phyloP scores from a whole-genome alignment of 2,329 filamentous ascomycete species.

The Fusarium staphyleae region DNA sequence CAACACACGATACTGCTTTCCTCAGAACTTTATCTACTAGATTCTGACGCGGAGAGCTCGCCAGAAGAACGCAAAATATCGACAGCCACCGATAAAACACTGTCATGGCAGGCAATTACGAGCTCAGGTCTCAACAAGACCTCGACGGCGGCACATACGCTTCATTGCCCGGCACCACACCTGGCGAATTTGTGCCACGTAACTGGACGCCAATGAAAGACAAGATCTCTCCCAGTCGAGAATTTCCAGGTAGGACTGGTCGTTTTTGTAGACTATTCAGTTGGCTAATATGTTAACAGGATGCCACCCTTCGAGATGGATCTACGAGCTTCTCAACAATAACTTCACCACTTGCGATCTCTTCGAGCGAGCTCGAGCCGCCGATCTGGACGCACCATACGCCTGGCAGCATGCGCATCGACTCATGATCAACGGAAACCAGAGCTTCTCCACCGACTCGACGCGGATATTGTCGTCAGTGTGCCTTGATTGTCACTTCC shows the following conservation, averaged over 20 bases:
- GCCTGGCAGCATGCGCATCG: conserved; percentile 48
- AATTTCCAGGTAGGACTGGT: conserved; percentile 40
- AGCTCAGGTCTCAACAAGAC: conserved; percentile 41
- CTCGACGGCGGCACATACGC: conserved; percentile 42
- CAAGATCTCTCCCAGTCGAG: conserved; percentile 36
- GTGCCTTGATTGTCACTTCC: conserved; percentile 52
- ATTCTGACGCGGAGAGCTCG: not conserved
- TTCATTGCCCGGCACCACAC: conserved; percentile 44
- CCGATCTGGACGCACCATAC: conserved; percentile 43
- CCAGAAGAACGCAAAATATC: not conserved
- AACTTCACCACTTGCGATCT: conserved; percentile 48
- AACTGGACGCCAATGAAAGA: conserved; percentile 47
- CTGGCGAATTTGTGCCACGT: conserved; percentile 40
- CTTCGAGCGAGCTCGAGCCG: conserved; percentile 45
- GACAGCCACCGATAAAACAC: not conserved
- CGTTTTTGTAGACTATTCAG: not conserved
- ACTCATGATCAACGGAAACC: conserved; percentile 51
- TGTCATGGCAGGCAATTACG: conserved; percentile 42
- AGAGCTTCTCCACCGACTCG: conserved; percentile 43
- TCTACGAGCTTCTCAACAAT: conserved; percentile 51
- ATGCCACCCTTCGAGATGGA: conserved; percentile 52
- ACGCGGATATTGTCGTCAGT: conserved; percentile 47
- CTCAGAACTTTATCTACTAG: not conserved
- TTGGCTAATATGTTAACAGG: conserved; percentile 38
- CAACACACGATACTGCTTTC: conserved; percentile 10